Evolutionary conservation across 129 eudicot genomes (phyloP).

Genomic region (Calendula officinalis): DNA sequence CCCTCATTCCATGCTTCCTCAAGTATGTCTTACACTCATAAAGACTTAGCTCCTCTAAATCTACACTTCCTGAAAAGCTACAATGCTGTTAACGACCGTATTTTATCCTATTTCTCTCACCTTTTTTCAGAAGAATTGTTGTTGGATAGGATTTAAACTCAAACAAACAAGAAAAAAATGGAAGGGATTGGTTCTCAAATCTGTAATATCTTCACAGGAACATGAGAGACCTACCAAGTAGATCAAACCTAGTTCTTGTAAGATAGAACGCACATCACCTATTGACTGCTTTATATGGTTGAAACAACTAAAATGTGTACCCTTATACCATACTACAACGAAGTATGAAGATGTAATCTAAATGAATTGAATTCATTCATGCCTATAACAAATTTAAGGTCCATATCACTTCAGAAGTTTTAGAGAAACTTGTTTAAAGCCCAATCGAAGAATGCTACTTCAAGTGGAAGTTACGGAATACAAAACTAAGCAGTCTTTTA

Average conservation of each 20-base stretch:
- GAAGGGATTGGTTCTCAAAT: background rate
- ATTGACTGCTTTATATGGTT: background rate
- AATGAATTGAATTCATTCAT: background rate
- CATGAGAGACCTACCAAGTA: background rate
- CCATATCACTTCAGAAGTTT: background rate
- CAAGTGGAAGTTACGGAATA: background rate
- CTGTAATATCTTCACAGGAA: background rate
- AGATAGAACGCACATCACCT: background rate
- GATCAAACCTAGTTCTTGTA: background rate
- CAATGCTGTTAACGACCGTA: constrained; percentile 11
- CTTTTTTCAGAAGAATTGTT: background rate
- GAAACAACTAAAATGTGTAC: background rate
- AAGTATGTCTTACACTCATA: constrained; percentile 60
- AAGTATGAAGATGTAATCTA: constrained; percentile 5
- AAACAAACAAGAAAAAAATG: constrained; percentile 8
- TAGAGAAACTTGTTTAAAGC: background rate
- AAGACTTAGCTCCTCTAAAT: constrained; percentile 41
- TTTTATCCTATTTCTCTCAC: background rate
- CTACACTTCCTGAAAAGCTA: constrained; percentile 49
- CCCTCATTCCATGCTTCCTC: constrained; percentile 57
- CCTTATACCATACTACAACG: background rate
- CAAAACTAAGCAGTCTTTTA: background rate
- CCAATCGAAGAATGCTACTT: background rate
- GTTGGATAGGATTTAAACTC: constrained; percentile 11
- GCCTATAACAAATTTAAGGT: background rate